Base-by-base conservation (phyloP, 2,329 filamentous ascomycete genomes). In the Fusarium lyarnte region DNA sequence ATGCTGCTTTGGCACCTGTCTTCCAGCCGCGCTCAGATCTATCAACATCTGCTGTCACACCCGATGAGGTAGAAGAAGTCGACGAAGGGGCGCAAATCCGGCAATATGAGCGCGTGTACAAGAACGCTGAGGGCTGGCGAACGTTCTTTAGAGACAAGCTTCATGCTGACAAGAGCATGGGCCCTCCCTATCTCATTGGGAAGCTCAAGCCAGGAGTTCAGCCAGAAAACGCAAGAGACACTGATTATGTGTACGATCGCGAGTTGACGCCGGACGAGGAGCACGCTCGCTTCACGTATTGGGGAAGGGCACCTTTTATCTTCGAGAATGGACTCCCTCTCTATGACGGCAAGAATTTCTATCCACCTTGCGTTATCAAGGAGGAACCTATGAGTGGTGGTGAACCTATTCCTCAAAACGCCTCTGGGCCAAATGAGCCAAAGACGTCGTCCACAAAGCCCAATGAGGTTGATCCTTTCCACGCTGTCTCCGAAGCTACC, bases 271-370 rank as follows among this genome's bases (percentile, higher is more conserved):
- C 86, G 6, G 88, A 89, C 54, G 90, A 92, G 75, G 80, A 87
- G 49, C 86, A 86, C 59, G 88, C 90, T 69, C 86, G 89, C 47
- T 85, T 87, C 69, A 80, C 90, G 70, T 91, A 90, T 77, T 91
- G 89, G 88, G 88, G 87, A 14, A 86, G 87, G 46, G 85, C 87
- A 21, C 85, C 88, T 45, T 83, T 81, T 35, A 84, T 85, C 70
- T 82, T 84, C 17, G 83, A 86, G 53, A 84, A 82, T 38, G 87
- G 88, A 5, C 81, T 91, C 43, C 89, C 89, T 38, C 91, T 89
- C 78, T 92, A 89, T 73, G 89, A 91, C 72, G 89, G 90, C 29
- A 90, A 89, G 77, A 85, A 91, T 76, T 91, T 91, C 73, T 91
- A 90, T 69, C 87, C 86, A 35, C 81, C 87, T 6, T 90, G 89